These are phyloP conservation scores for Mycosarcoma mackinlayi DNA, from an alignment of 1,284 basidiomycete genomes.

Conservation along the genomic window DNA sequence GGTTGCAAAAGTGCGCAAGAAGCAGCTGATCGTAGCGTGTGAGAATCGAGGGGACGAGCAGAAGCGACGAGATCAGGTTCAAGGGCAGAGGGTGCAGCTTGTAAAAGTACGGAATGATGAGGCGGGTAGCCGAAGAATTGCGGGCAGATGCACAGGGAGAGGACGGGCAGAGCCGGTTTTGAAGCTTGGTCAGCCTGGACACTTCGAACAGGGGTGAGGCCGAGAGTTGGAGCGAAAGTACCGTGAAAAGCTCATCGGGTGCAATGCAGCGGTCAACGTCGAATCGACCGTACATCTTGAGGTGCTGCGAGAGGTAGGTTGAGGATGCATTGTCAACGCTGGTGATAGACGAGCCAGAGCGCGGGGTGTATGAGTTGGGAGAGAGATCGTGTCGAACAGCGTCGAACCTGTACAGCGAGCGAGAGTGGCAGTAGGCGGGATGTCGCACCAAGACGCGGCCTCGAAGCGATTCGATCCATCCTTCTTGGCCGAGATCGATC, in stretches of 20 bases:
- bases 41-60: slow-evolving; percentile 52
- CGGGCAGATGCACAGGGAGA: neutral
- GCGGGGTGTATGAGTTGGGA: slow-evolving; percentile 5
- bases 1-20: slow-evolving; percentile 29
- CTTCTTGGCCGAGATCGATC: neutral
- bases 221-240: slow-evolving; percentile 6
- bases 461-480: neutral
- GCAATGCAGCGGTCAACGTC: neutral
- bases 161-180: slow-evolving; percentile 11
- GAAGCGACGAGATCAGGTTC: slow-evolving; percentile 2
- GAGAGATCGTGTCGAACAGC: slow-evolving; percentile 6
- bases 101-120: slow-evolving; percentile 30
- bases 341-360: too few species aligned
- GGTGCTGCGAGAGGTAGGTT: slow-evolving; percentile 23
- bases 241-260: neutral
- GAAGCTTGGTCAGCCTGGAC: slow-evolving; percentile 11
- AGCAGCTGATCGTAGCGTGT: slow-evolving; percentile 41
- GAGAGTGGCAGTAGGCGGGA: slow-evolving; percentile 17
- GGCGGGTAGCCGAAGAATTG: neutral
- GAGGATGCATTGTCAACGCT: neutral
- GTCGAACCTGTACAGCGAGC: slow-evolving; percentile 15
- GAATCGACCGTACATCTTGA: slow-evolving; percentile 15
- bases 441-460: slow-evolving; percentile 15
- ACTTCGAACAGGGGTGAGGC: slow-evolving; percentile 14
- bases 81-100: slow-evolving; percentile 17